Evolutionary conservation across 2,329 filamentous ascomycete genomes (phyloP).

Genomic region (Stylonectria norvegica): DNA sequence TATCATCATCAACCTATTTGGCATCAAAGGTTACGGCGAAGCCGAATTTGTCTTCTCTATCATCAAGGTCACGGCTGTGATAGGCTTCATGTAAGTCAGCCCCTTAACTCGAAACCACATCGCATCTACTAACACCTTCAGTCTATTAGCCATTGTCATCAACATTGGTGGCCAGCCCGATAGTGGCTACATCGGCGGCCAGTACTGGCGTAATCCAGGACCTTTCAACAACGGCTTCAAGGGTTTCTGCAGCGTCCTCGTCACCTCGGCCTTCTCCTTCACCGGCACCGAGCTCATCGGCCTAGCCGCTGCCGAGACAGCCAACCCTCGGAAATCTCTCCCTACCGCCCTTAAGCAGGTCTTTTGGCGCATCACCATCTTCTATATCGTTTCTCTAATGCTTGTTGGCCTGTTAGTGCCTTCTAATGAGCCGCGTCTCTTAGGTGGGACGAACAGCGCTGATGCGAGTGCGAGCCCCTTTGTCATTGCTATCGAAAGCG

Average conservation of each 20-base stretch:
- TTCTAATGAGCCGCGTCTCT: slow-evolving; percentile 63
- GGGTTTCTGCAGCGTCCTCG: slow-evolving; percentile 72
- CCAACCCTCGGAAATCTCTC: slow-evolving; percentile 73
- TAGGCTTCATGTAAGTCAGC: slow-evolving; percentile 74
- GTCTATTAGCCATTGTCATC: slow-evolving; percentile 79
- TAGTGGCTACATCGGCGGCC: slow-evolving; percentile 74
- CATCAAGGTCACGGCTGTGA: slow-evolving; percentile 79
- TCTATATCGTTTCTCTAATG: slow-evolving; percentile 82
- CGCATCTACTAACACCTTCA: slow-evolving; percentile 32
- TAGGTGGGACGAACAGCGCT: slow-evolving; percentile 50
- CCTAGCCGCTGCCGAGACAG: slow-evolving; percentile 72
- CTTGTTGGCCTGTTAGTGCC: slow-evolving; percentile 81
- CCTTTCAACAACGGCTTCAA: slow-evolving; percentile 82
- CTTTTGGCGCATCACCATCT: slow-evolving; percentile 89
- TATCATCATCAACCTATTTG: slow-evolving; percentile 79
- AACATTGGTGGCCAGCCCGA: slow-evolving; percentile 75
- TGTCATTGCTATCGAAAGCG: slow-evolving; percentile 85
- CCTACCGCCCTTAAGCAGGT: slow-evolving; percentile 89
- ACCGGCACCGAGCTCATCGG: slow-evolving; percentile 74
- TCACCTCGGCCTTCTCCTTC: slow-evolving; percentile 73
- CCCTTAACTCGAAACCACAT: slow-evolving; percentile 25
- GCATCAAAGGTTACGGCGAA: slow-evolving; percentile 84
- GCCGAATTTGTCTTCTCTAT: slow-evolving; percentile 85
- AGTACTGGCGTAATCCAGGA: slow-evolving; percentile 73
- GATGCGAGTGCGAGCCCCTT: slow-evolving; percentile 81